Evolutionary conservation across 495 filamentous ascomycete species (phyloP).

Genomic region (Penicillium ochrochloron): DNA sequence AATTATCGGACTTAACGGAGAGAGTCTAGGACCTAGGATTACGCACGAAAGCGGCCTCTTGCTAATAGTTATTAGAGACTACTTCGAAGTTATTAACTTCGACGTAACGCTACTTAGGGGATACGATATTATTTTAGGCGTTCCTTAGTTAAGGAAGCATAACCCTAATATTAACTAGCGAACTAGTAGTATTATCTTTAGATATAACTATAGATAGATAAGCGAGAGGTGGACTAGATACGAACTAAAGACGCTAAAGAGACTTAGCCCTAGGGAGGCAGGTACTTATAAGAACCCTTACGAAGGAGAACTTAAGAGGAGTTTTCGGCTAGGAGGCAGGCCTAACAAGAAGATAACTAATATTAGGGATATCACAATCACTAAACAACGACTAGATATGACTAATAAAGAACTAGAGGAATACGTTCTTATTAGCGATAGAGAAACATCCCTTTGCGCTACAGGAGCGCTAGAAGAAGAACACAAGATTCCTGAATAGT

Average conservation of each 20-base stretch:
- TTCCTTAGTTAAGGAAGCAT: not conserved
- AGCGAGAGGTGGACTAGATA: not conserved
- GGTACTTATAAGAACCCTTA: slow-evolving; percentile 4
- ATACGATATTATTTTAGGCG: slow-evolving; percentile 3
- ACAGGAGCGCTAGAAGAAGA: slow-evolving; percentile 6
- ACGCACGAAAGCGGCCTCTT: not conserved
- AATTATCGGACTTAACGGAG: not conserved
- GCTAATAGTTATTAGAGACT: slow-evolving; percentile 18
- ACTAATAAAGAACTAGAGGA: not conserved
- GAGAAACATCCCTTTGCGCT: no score
- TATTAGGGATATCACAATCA: not conserved
- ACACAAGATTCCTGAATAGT: slow-evolving; percentile 2
- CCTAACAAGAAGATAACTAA: not conserved
- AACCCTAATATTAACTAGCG: not conserved
- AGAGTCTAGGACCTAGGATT: slow-evolving; percentile 5
- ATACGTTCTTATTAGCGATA: not conserved
- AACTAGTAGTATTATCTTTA: slow-evolving; percentile 2
- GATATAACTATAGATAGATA: not conserved
- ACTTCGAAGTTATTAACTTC: not conserved
- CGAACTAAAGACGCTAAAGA: not conserved
- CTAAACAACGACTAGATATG: not conserved
- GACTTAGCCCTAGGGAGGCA: not conserved
- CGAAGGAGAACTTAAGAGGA: slow-evolving; percentile 6
- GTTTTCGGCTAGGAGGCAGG: slow-evolving; percentile 7
- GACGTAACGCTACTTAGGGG: no score